phyloP scores from a whole-genome alignment of 2,329 filamentous ascomycete genomes.

The Cordyceps fumosorosea region DNA sequence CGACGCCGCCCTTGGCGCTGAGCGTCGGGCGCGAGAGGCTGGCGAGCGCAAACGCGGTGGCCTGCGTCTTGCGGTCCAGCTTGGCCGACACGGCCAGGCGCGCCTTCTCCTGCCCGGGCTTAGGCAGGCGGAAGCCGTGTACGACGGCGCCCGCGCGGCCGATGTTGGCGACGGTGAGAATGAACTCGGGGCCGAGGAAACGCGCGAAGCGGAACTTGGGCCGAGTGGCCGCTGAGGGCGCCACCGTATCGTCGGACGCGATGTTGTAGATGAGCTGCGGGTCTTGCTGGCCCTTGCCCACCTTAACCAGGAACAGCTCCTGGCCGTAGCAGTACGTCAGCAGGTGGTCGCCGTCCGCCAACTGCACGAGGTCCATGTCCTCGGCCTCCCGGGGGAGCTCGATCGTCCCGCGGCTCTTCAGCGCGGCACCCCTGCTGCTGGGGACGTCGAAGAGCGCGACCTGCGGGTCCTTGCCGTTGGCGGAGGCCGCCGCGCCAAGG shows the following conservation, averaged over 20 bases:
- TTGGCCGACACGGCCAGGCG: constrained; percentile 46
- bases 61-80: constrained; percentile 63
- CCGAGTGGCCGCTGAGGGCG: constrained; percentile 26
- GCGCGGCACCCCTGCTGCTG: constrained; percentile 45
- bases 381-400: constrained; percentile 52
- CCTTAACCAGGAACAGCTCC: constrained; percentile 62
- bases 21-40: constrained; percentile 54
- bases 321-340: constrained; percentile 74
- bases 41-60: constrained; percentile 70
- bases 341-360: constrained; percentile 55
- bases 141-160: constrained; percentile 51
- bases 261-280: constrained; percentile 52
- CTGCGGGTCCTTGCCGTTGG: constrained; percentile 67
- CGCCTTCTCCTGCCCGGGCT: constrained; percentile 31
- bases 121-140: constrained; percentile 49
- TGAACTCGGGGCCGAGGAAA: constrained; percentile 51
- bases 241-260: constrained; percentile 34
- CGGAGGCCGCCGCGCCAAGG: constrained; percentile 73
- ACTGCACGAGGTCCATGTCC: constrained; percentile 63
- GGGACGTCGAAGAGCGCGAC: constrained; percentile 80
- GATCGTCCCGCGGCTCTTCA: constrained; percentile 42
- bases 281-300: constrained; percentile 43
- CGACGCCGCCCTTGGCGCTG: constrained; percentile 23
- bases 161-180: constrained; percentile 52
- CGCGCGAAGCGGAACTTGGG: constrained; percentile 53